These are phyloP conservation scores for Microcera coccophila DNA, from an alignment of 2,329 filamentous ascomycete species.

Conservation along the genomic window DNA sequence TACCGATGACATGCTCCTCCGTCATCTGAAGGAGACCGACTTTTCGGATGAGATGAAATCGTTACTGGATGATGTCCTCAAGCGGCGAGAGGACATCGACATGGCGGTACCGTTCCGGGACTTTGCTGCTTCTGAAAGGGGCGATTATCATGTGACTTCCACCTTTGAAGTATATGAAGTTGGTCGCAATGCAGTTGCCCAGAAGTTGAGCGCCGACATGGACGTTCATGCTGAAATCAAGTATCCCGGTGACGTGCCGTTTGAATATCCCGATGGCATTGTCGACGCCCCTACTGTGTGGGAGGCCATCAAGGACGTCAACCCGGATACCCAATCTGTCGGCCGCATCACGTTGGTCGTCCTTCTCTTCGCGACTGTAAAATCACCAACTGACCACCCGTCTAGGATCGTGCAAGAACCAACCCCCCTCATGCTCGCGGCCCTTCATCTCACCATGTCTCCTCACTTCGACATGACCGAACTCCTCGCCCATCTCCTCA, in stretches of 20 bases:
- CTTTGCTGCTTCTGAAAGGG: slow-evolving; percentile 36
- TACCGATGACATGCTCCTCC: slow-evolving; percentile 41
- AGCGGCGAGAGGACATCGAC: slow-evolving; percentile 33
- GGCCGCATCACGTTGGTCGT: slow-evolving; percentile 53
- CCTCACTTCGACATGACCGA: slow-evolving; percentile 60
- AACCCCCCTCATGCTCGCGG: slow-evolving; percentile 56
- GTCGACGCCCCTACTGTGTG: slow-evolving; percentile 41
- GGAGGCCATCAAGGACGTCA: slow-evolving; percentile 39
- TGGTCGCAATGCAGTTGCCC: slow-evolving; percentile 40
- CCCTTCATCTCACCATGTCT: slow-evolving; percentile 55
- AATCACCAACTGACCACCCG: slow-evolving; percentile 5
- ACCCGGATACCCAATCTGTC: slow-evolving; percentile 39
- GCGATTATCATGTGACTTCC: slow-evolving; percentile 36
- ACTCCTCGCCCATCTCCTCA: slow-evolving; percentile 51
- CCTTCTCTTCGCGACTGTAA: background rate
- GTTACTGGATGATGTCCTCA: slow-evolving; percentile 36
- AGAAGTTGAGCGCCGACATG: slow-evolving; percentile 28
- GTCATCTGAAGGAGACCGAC: slow-evolving; percentile 38
- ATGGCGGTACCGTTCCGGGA: slow-evolving; percentile 28
- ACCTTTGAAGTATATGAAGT: slow-evolving; percentile 58
- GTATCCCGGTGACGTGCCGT: slow-evolving; percentile 22
- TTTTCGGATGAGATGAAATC: slow-evolving; percentile 39
- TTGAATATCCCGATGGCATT: slow-evolving; percentile 26
- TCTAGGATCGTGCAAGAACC: slow-evolving; percentile 56
- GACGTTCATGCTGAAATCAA: slow-evolving; percentile 25